Conservation (phyloP, 2,329 filamentous ascomycete species). For the Raffaelea albimanens region DNA sequence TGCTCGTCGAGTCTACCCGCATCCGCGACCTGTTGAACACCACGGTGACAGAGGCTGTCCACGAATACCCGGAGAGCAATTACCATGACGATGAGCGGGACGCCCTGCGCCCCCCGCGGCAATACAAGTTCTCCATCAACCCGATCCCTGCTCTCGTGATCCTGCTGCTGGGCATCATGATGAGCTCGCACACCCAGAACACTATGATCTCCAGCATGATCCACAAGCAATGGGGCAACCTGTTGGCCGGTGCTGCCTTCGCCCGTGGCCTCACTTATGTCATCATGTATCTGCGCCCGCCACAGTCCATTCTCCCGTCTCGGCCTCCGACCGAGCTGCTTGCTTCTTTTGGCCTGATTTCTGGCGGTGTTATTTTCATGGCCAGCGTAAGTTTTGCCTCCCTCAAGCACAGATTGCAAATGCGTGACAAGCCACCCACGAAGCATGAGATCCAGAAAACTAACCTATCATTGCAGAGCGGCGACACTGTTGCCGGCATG, state of each 20-base stretch:
- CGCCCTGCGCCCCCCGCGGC: conserved; percentile 48
- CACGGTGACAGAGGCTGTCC: conserved; percentile 28
- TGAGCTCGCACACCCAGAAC: conserved; percentile 81
- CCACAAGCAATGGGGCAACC: conserved; percentile 85
- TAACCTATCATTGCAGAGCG: conserved; percentile 38
- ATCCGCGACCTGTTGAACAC: conserved; percentile 60
- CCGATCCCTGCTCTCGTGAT: conserved; percentile 83
- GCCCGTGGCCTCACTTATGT: conserved; percentile 73
- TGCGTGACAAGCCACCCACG: neutral
- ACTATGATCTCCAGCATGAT: conserved; percentile 85
- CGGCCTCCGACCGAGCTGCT: conserved; percentile 88
- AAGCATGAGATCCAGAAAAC: neutral
- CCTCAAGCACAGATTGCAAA: neutral
- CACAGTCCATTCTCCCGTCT: conserved; percentile 68
- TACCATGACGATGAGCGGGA: conserved; percentile 36
- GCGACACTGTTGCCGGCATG: conserved; percentile 69
- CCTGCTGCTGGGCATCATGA: conserved; percentile 82
- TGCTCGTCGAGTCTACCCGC: conserved; percentile 69
- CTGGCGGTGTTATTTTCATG: conserved; percentile 89
- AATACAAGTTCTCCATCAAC: conserved; percentile 71
- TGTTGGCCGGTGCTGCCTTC: conserved; percentile 72
- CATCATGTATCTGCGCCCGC: conserved; percentile 69
- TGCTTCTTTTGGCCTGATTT: conserved; percentile 74
- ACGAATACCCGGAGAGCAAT: conserved; percentile 19
- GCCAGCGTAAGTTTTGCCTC: conserved; percentile 54